Base-by-base conservation (phyloP, 163 green algal genomes). In the Coccomyxa subellipsoidea region DNA sequence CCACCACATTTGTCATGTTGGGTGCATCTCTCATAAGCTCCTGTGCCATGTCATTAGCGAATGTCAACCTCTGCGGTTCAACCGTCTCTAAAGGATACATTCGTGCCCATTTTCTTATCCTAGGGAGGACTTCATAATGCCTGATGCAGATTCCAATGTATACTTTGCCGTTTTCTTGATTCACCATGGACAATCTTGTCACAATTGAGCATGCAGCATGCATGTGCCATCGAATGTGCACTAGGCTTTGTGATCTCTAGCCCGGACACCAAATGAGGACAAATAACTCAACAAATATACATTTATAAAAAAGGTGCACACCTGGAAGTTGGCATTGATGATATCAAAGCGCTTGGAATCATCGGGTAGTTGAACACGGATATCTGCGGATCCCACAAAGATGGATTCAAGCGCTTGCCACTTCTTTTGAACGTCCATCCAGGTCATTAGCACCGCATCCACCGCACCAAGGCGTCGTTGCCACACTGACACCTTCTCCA, bases 401-500 rank as follows among this genome's bases (percentile, higher is more conserved):
- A 98, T 97, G 77, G 86, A 91, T 86, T 98, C 94, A 53, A 98
- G 88, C 27, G 92, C 91, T 79, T 94, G 92, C 95, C 95, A 98
- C 87, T 96, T 97, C 86, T 93, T 95, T 89, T 98, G 94, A 69
- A 97, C 92, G 73, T 97, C 93, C 31, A 75, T 66, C 95, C 94
- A 98, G 9, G 91, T 93, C 37, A 78, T 83, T 38, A 98, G 87
- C 72, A 96, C 89, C 31, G 85, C 86, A 81, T 97, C 95, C 37
- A 98, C 94, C 0, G 86, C 88, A 70, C 90, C 92, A 69, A 98
- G 92, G 80, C 94, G 93, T 69, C 90, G 91, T 88, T 98, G 95
- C 95, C 94, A 98, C 66, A 87, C 88, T 34, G 86, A 86, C 31
- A 98, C 94, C 0, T 89, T 88, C 81, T 96, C 93, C 69, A 92